Evolutionary conservation across 2,329 filamentous ascomycete genomes (phyloP).

Genomic region (Ophiostoma sp.): DNA sequence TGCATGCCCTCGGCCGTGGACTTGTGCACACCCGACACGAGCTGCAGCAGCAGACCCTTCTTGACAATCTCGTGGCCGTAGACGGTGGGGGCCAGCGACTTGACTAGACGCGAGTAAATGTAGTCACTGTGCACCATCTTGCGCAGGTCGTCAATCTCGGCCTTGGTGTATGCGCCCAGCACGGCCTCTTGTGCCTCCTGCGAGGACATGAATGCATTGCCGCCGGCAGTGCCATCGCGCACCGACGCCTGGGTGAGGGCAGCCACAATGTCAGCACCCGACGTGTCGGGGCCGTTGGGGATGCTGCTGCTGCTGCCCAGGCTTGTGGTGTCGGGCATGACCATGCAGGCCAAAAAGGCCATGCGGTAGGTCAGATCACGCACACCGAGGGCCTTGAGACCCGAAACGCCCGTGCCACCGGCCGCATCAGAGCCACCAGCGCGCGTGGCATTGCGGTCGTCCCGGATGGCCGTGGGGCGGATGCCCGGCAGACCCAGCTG

Average conservation of each 20-base stretch:
- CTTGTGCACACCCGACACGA: constrained; percentile 95
- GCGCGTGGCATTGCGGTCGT: constrained; percentile 58
- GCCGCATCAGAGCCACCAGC: constrained; percentile 63
- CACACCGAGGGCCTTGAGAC: constrained; percentile 87
- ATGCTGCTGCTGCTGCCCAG: constrained; percentile 65
- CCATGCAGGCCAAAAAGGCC: constrained; percentile 96
- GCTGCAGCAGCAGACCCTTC: constrained; percentile 87
- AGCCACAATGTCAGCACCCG: constrained; percentile 77
- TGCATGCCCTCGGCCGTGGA: constrained; percentile 90
- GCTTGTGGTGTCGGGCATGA: constrained; percentile 79
- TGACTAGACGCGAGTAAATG: constrained; percentile 87
- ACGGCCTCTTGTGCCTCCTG: constrained; percentile 85
- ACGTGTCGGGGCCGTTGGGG: constrained; percentile 43
- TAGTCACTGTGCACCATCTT: constrained; percentile 92
- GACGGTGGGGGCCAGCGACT: constrained; percentile 92
- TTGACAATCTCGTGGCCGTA: constrained; percentile 98
- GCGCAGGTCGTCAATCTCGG: constrained; percentile 87
- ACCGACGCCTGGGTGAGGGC: constrained; percentile 70
- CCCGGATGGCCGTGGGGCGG: constrained; percentile 74
- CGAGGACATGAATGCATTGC: constrained; percentile 49
- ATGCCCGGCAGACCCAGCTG: constrained; percentile 87
- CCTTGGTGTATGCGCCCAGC: constrained; percentile 73
- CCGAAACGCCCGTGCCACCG: constrained; percentile 77
- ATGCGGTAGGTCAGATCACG: constrained; percentile 91
- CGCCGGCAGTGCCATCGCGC: constrained; percentile 50